A percentile compares a stretch with the other conserved stretches of the same genome.
These are phyloP conservation scores for Trichophyton rubrum DNA, from an alignment of 2,329 filamentous ascomycete genomes.

Conservation along the genomic window DNA sequence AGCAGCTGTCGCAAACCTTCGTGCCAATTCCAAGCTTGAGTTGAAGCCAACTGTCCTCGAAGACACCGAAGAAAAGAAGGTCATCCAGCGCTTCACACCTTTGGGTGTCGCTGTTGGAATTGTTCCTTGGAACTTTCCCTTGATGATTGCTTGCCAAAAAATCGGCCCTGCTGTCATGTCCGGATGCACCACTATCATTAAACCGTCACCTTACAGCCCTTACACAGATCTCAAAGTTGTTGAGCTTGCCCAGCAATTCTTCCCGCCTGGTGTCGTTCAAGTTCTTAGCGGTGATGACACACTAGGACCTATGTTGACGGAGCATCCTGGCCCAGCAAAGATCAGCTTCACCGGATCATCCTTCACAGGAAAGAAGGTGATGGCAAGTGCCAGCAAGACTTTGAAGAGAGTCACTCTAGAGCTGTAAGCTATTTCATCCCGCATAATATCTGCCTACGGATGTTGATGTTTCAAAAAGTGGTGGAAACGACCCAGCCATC, in stretches of 20 bases:
- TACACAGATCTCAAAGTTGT: slow-evolving; percentile 41
- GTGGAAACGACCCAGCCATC: slow-evolving; percentile 46
- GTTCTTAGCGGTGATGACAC: slow-evolving; percentile 43
- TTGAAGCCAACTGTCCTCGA: slow-evolving; percentile 35
- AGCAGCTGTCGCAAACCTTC: slow-evolving; percentile 14
- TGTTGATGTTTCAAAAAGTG: slow-evolving; percentile 17
- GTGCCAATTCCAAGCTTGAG: slow-evolving; percentile 19
- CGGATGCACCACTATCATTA: slow-evolving; percentile 45
- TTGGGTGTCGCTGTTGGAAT: slow-evolving; percentile 40
- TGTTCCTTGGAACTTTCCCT: slow-evolving; percentile 47
- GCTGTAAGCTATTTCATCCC: slow-evolving; percentile 15
- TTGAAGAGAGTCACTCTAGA: slow-evolving; percentile 45
- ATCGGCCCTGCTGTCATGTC: slow-evolving; percentile 39
- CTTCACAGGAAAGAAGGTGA: slow-evolving; percentile 39
- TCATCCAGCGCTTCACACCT: slow-evolving; percentile 27
- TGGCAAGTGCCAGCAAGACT: slow-evolving; percentile 39
- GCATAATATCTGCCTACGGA: background rate
- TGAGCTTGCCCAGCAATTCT: slow-evolving; percentile 38
- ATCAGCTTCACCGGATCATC: slow-evolving; percentile 49
- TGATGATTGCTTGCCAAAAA: slow-evolving; percentile 37
- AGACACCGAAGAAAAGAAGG: slow-evolving; percentile 31
- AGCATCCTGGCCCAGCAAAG: slow-evolving; percentile 44
- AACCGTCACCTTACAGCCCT: slow-evolving; percentile 44
- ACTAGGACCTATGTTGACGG: slow-evolving; percentile 42
- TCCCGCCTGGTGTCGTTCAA: slow-evolving; percentile 47